Evolutionary conservation across 2,329 filamentous ascomycete species (phyloP).

Genomic region (Diaporthe sp.): DNA sequence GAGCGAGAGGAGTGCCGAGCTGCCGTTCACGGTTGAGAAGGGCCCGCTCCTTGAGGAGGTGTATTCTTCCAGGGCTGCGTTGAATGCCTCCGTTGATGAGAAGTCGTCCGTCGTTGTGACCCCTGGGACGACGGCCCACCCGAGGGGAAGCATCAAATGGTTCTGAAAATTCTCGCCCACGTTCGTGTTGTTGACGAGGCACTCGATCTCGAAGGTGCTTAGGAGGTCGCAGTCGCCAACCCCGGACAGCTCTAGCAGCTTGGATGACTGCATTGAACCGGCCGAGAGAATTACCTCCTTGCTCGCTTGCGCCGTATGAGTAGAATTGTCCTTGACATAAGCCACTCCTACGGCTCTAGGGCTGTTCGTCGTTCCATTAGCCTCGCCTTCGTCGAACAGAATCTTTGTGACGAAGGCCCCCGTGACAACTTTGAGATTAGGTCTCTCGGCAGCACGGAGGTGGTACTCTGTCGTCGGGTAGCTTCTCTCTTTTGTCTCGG

Average conservation of each 20-base stretch:
- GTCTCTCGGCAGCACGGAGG: background rate
- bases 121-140: background rate
- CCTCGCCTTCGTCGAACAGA: background rate
- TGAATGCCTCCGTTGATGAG: slow-evolving; percentile 3
- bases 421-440: slow-evolving; percentile 3
- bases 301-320: background rate
- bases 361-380: background rate
- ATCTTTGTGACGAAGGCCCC: background rate
- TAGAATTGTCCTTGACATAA: background rate
- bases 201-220: slow-evolving; percentile 54
- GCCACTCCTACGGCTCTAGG: background rate
- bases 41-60: background rate
- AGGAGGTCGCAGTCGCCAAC: slow-evolving; percentile 59
- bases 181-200: slow-evolving; percentile 57
- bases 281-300: slow-evolving; percentile 60
- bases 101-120: slow-evolving; percentile 11
- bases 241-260: slow-evolving; percentile 53
- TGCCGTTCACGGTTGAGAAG: slow-evolving; percentile 9
- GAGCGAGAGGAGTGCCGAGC: slow-evolving; percentile 11
- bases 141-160: background rate
- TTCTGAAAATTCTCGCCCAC: slow-evolving; percentile 63
- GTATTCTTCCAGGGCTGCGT: slow-evolving; percentile 11
- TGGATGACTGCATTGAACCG: slow-evolving; percentile 56
- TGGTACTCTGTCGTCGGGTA: background rate
- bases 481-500: background rate